Conservation (phyloP, 169 alveolate species). For the Neospora caninum region DNA sequence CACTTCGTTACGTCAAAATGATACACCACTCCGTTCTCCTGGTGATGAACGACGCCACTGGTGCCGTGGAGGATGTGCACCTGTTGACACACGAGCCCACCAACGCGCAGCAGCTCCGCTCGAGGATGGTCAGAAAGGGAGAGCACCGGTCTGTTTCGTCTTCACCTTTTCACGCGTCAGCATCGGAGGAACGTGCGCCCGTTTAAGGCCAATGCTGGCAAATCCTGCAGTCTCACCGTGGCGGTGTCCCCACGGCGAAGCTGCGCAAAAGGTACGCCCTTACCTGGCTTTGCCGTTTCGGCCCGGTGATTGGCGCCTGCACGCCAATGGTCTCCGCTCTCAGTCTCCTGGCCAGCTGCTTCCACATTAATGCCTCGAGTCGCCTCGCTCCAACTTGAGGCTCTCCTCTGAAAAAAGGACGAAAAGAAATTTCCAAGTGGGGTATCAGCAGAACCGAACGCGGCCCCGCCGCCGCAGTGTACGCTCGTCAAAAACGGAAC, state of each 20-base stretch:
- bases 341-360: not conserved
- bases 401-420: not conserved
- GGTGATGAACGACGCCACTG: constrained; percentile 21
- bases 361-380: constrained; percentile 4
- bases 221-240: not conserved
- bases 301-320: constrained; percentile 47
- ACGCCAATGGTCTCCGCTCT: constrained; percentile 46
- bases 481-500: too few relatives aligned
- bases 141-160: too few relatives aligned
- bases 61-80: not conserved
- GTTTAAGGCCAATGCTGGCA: too few relatives aligned
- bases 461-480: too few relatives aligned
- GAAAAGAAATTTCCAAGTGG: too few relatives aligned
- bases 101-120: too few relatives aligned
- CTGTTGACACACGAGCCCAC: not conserved
- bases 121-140: too few relatives aligned
- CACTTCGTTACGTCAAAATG: constrained; percentile 71
- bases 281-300: constrained; percentile 45
- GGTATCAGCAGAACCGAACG: too few relatives aligned
- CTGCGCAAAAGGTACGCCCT: not conserved
- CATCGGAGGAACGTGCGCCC: too few relatives aligned
- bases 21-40: constrained; percentile 75
- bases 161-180: too few relatives aligned
- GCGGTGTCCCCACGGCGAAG: not conserved
- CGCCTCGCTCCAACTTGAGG: not conserved